Evolutionary conservation across 768 basidiomycete genomes (phyloP).

Genomic region (Austroboletus eburneus): DNA sequence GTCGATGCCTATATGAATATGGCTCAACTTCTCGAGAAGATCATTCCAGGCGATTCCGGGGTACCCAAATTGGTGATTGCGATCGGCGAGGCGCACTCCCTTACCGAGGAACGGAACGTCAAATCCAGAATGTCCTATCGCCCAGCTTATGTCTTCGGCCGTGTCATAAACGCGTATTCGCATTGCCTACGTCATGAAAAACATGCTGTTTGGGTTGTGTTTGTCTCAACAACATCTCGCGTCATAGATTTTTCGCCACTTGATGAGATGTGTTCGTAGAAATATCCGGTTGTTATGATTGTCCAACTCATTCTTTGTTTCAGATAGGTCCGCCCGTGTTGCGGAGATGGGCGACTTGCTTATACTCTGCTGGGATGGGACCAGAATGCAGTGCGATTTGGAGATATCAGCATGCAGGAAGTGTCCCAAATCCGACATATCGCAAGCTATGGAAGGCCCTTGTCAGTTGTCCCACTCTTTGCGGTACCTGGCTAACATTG

Average conservation of each 20-base stretch:
- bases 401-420: background rate
- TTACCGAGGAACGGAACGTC: background rate
- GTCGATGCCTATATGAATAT: background rate
- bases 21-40: background rate
- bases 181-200: background rate
- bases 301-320: background rate
- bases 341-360: background rate
- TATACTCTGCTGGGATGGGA: constrained; percentile 3
- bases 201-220: background rate
- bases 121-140: background rate
- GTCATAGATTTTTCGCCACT: background rate
- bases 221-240: background rate
- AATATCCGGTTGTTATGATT: background rate
- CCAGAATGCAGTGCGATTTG: background rate
- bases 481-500: background rate
- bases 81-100: background rate
- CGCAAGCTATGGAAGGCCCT: background rate
- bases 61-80: background rate
- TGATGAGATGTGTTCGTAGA: background rate
- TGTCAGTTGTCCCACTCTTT: background rate
- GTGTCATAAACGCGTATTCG: background rate
- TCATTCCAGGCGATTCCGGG: background rate
- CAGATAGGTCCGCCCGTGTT: background rate
- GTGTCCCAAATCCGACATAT: background rate
- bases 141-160: background rate